Conservation (phyloP, 495 filamentous ascomycete species). For the Aspergillus homomorphus region DNA sequence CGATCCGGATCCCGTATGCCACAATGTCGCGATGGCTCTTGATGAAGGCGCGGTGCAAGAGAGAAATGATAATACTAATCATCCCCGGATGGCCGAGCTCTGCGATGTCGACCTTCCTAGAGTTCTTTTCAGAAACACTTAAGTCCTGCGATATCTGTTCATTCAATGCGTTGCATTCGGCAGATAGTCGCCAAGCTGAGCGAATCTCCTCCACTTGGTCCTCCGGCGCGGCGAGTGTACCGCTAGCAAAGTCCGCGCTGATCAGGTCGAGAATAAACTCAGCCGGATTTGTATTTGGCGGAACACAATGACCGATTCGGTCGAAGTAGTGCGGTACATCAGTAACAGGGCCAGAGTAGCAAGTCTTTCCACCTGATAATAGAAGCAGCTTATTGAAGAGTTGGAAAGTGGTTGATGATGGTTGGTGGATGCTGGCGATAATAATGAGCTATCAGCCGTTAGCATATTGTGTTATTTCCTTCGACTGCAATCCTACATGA, state of each 20-base stretch:
- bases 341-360: constrained; percentile 63
- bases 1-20: constrained; percentile 75
- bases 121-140: constrained; percentile 16
- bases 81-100: constrained; percentile 27
- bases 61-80: constrained; percentile 38
- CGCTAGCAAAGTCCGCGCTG: constrained; percentile 65
- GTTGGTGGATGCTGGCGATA: constrained; percentile 79
- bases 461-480: not conserved
- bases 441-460: constrained; percentile 53
- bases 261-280: constrained; percentile 73
- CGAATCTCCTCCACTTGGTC: constrained; percentile 30
- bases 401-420: constrained; percentile 69
- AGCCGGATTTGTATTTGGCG: constrained; percentile 68
- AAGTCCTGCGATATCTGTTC: constrained; percentile 13
- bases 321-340: constrained; percentile 57
- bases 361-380: constrained; percentile 63
- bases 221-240: constrained; percentile 38
- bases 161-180: constrained; percentile 11
- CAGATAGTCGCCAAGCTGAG: constrained; percentile 28
- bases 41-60: constrained; percentile 71
- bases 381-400: constrained; percentile 77
- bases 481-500: constrained; percentile 45
- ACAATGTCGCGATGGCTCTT: constrained; percentile 80
- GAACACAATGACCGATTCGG: constrained; percentile 55
- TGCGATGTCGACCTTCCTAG: constrained; percentile 11